Percentiles rank a stretch among this genome's conserved stretches.
These are phyloP conservation scores for Anaeromyces robustus DNA, from an alignment of 192 early-diverging fungal species.

Conservation along the genomic window DNA sequence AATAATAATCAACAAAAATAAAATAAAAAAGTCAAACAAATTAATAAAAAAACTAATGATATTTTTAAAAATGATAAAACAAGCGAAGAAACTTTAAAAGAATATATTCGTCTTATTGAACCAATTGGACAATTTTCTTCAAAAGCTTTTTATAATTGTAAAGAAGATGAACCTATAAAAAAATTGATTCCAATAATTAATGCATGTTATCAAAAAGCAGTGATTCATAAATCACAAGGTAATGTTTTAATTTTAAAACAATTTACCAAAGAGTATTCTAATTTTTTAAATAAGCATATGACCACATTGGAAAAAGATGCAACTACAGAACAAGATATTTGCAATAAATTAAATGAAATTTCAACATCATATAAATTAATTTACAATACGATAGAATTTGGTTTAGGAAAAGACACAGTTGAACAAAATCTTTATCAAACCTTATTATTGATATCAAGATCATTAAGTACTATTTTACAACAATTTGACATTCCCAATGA, in stretches of 20 bases:
- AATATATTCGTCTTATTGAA: neutral
- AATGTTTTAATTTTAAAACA: neutral
- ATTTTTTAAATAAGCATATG: neutral
- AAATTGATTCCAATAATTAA: neutral
- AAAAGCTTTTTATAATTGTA: neutral
- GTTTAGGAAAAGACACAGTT: neutral
- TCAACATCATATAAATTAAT: neutral
- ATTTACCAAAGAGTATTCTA: neutral
- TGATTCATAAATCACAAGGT: neutral
- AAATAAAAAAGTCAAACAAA: neutral
- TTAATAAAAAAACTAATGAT: neutral
- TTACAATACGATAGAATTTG: neutral
- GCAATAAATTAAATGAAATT: neutral
- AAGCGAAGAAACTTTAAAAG: neutral
- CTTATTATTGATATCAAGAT: neutral
- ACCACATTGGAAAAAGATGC: neutral
- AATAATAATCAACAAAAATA: too few relatives aligned
- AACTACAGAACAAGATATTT: neutral
- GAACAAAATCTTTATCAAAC: neutral
- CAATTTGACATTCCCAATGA: neutral
- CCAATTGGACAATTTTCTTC: neutral
- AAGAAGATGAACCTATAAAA: neutral
- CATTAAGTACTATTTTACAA: neutral
- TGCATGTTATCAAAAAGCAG: neutral
- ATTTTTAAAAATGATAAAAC: neutral